Evolutionary conservation across 192 early-diverging fungal genomes (phyloP).

Genomic region (Dispira parvispora): DNA sequence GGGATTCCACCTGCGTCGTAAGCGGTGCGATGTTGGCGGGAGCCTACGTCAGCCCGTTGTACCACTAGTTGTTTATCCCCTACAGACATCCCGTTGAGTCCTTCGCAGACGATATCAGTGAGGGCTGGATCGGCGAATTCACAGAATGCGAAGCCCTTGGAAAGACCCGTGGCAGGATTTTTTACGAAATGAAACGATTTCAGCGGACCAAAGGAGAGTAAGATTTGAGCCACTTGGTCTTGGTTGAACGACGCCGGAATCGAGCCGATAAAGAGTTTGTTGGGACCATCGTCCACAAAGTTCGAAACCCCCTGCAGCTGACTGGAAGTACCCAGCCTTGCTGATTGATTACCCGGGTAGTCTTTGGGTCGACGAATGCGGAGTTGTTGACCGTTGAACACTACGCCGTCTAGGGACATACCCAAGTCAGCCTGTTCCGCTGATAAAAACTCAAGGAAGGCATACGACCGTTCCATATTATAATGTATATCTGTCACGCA

Average conservation of each 20-base stretch:
- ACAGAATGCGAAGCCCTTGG: conserved; percentile 94
- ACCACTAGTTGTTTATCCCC: conserved; percentile 87
- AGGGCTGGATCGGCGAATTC: conserved; percentile 78
- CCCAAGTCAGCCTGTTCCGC: conserved; percentile 79
- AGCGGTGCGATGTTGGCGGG: conserved; percentile 6
- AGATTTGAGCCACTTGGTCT: conserved; percentile 84
- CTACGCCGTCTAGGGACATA: conserved; percentile 85
- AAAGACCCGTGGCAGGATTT: conserved; percentile 50
- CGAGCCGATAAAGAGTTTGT: conserved; percentile 92
- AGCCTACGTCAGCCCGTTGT: conserved; percentile 73
- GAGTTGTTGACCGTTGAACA: conserved; percentile 61
- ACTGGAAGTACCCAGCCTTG: conserved; percentile 39
- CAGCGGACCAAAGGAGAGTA: conserved; percentile 88
- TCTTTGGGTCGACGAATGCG: conserved; percentile 93
- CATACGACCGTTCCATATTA: conserved; percentile 88
- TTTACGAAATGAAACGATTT: conserved; percentile 86
- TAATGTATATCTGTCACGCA: conserved; percentile 63
- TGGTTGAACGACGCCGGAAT: conserved; percentile 77
- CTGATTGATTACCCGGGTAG: conserved; percentile 44
- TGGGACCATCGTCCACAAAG: conserved; percentile 74
- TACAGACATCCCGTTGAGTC: conserved; percentile 88
- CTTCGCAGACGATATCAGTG: conserved; percentile 88
- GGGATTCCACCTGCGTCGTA: conserved; percentile 13
- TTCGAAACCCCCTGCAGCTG: conserved; percentile 72
- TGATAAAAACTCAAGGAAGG: conserved; percentile 88